Conservation (phyloP, 2,329 filamentous ascomycete species). For the Keithomyces neogunnii region DNA sequence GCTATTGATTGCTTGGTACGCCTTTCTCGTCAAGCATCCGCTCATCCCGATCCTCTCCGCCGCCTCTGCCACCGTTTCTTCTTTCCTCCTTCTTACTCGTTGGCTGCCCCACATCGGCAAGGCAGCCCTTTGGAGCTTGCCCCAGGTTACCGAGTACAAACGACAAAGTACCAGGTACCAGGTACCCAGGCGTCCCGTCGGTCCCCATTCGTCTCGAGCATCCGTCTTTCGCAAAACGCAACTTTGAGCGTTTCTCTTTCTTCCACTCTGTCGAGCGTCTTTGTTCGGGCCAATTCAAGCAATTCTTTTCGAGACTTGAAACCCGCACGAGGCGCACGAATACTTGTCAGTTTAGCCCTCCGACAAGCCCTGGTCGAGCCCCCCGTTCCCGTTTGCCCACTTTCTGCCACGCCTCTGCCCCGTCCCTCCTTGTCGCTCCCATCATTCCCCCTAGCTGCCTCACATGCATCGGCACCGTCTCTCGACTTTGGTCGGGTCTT, state of each 20-base stretch:
- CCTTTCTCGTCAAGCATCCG: no score
- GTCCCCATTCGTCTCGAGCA: background rate
- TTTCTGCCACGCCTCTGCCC: background rate
- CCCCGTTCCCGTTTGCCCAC: slow-evolving; percentile 3
- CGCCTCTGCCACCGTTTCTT: background rate
- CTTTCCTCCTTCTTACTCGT: background rate
- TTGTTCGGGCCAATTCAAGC: background rate
- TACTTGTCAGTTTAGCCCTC: slow-evolving; percentile 8
- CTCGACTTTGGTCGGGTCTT: slow-evolving; percentile 9
- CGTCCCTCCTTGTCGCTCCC: slow-evolving; percentile 6
- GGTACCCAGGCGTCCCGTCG: slow-evolving; percentile 2
- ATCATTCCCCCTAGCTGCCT: slow-evolving; percentile 7
- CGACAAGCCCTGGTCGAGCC: slow-evolving; percentile 6
- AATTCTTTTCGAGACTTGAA: background rate
- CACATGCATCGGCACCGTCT: slow-evolving; percentile 13
- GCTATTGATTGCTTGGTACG: background rate
- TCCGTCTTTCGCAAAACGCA: background rate
- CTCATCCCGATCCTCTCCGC: background rate
- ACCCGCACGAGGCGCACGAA: slow-evolving; percentile 4
- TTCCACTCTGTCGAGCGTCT: background rate
- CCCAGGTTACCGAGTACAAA: no score
- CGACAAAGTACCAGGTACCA: slow-evolving; percentile 1
- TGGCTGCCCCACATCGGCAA: slow-evolving; percentile 2
- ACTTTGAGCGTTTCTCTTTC: background rate
- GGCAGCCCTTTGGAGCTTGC: background rate